phyloP scores from a whole-genome alignment of 371 early-diverging fungal species.

The Dinochytrium kinnereticum region DNA sequence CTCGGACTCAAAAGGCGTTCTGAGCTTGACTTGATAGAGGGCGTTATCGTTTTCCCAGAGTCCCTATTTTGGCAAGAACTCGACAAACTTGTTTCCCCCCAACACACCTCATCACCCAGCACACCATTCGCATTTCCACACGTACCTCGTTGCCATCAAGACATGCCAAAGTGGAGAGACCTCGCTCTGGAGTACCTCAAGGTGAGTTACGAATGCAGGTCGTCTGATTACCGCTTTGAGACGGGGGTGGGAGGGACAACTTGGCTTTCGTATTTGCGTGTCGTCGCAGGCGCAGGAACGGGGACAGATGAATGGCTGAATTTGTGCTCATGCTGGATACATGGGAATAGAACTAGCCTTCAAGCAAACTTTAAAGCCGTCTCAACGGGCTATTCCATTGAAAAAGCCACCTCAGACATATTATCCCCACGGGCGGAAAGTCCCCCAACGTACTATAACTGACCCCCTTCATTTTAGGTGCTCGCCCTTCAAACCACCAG shows the following conservation, averaged over 20 bases:
- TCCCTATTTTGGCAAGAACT: too few relatives aligned
- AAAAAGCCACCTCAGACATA: too few relatives aligned
- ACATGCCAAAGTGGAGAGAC: constrained; percentile 9
- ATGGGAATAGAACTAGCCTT: background rate
- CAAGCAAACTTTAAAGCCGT: background rate
- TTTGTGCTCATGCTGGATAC: background rate
- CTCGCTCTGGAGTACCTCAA: background rate
- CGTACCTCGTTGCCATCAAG: too few relatives aligned
- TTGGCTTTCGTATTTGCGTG: background rate
- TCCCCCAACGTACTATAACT: background rate
- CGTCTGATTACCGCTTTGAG: too few relatives aligned
- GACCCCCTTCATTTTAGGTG: background rate
- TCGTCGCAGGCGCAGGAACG: too few relatives aligned
- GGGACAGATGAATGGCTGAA: background rate
- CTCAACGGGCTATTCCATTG: too few relatives aligned
- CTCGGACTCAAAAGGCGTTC: too few relatives aligned
- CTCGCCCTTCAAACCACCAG: background rate
- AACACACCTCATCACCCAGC: too few relatives aligned
- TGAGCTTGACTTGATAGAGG: too few relatives aligned
- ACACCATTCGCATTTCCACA: too few relatives aligned
- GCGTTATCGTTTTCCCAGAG: too few relatives aligned
- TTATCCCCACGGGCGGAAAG: background rate
- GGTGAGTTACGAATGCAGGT: background rate
- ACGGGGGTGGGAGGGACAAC: background rate
- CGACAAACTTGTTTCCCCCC: too few relatives aligned